phyloP scores from a whole-genome alignment of 208 protist species.

The Leishmania lainsoni region DNA sequence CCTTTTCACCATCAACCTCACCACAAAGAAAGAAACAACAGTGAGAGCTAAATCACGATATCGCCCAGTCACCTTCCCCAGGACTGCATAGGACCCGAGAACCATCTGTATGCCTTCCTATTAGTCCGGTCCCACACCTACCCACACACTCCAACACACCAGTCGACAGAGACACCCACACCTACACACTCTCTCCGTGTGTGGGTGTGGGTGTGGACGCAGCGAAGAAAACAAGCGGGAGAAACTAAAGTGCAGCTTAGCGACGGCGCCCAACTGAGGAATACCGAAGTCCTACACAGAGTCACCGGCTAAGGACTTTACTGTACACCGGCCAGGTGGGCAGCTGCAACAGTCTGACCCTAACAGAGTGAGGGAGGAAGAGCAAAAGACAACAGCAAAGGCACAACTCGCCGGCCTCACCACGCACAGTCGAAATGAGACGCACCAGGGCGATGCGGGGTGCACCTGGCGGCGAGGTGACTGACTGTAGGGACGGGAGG shows the following conservation, averaged over 20 bases:
- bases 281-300: neutral
- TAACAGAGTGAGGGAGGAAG: neutral
- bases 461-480: neutral
- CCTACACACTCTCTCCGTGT: too few relatives aligned
- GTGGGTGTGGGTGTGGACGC: neutral
- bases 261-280: neutral
- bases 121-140: neutral
- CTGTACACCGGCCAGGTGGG: neutral
- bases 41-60: neutral
- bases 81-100: neutral
- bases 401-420: neutral
- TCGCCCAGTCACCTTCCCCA: neutral
- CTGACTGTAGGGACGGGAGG: neutral
- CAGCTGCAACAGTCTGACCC: neutral
- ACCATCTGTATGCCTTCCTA: neutral
- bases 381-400: neutral
- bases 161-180: neutral
- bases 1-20: neutral
- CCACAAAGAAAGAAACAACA: neutral
- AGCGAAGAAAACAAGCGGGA: conserved; percentile 5
- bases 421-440: neutral
- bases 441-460: neutral
- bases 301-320: neutral
- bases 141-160: conserved; percentile 11
- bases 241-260: neutral